A percentile compares a stretch with the other conserved stretches of the same genome.
Evolutionary conservation across 768 basidiomycete genomes (phyloP).

Genomic region (Peribolospora baueri): DNA sequence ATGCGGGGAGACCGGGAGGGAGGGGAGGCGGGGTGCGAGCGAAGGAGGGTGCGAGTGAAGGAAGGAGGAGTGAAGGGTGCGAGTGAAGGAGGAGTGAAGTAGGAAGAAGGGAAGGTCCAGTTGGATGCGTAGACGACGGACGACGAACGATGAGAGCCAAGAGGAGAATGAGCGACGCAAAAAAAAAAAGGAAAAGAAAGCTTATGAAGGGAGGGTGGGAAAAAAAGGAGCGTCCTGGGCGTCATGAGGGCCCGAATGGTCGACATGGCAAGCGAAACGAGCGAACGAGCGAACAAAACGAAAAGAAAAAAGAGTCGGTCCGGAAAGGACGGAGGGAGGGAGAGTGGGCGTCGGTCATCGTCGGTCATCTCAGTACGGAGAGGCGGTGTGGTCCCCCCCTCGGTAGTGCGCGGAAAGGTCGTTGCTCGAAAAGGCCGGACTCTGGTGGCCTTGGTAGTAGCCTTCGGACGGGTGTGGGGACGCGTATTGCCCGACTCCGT

Average conservation of each 20-base stretch:
- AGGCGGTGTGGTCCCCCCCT: not conserved
- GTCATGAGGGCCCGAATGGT: no score
- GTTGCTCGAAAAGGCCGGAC: not conserved
- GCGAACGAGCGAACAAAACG: no score
- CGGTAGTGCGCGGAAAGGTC: not conserved
- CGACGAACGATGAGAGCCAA: not conserved
- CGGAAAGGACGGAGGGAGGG: not conserved
- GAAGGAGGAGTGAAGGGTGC: not conserved
- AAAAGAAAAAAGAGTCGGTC: no score
- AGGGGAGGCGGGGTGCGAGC: not conserved
- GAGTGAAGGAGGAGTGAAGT: not conserved
- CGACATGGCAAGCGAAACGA: no score
- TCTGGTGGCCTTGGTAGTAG: not conserved
- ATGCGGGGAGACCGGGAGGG: constrained; percentile 3
- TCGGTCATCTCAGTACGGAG: not conserved
- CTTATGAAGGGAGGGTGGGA: not conserved
- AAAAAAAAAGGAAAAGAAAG: not conserved
- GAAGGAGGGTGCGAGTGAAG: not conserved
- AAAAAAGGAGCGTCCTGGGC: not conserved
- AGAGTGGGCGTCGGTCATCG: not conserved
- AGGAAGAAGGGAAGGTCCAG: not conserved
- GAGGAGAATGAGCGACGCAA: not conserved
- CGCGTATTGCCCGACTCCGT: constrained; percentile 1
- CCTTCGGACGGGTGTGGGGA: not conserved
- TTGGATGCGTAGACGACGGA: no score